phyloP scores from a whole-genome alignment of 495 filamentous ascomycete genomes.

The Geopyxis carbonaria region DNA sequence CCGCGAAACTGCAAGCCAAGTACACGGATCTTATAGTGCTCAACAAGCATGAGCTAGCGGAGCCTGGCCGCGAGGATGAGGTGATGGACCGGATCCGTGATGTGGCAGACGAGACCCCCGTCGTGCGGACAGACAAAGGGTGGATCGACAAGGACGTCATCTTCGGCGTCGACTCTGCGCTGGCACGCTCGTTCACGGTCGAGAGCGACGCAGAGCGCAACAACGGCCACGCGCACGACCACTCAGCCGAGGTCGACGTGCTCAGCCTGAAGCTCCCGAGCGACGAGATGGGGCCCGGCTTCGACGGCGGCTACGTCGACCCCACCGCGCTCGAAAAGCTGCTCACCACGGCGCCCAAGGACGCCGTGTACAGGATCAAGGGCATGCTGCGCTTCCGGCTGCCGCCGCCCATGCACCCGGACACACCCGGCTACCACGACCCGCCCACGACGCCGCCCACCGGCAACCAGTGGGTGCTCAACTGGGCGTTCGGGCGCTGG shows the following conservation, averaged over 20 bases:
- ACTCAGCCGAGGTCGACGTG: conserved; percentile 83
- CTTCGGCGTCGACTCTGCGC: conserved; percentile 68
- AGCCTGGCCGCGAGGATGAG: conserved; percentile 59
- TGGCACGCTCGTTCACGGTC: conserved; percentile 11
- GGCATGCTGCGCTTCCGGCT: conserved; percentile 49
- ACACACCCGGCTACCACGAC: not conserved
- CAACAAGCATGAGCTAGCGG: conserved; percentile 80
- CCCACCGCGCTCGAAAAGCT: conserved; percentile 45
- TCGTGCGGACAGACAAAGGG: conserved; percentile 61
- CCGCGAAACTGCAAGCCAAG: conserved; percentile 65
- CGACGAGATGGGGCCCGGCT: conserved; percentile 20
- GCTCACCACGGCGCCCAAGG: conserved; percentile 55
- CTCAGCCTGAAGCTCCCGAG: conserved; percentile 51
- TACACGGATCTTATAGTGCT: conserved; percentile 90
- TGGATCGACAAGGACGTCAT: conserved; percentile 57
- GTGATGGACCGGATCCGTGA: conserved; percentile 72
- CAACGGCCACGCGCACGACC: conserved; percentile 33
- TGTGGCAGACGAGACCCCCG: conserved; percentile 61
- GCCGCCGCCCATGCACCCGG: conserved; percentile 31
- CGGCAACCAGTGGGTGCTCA: conserved; percentile 54
- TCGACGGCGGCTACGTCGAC: conserved; percentile 36
- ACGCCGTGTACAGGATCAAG: conserved; percentile 93
- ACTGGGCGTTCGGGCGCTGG: conserved; percentile 97
- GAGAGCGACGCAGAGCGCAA: conserved; percentile 9
- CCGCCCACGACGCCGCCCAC: conserved; percentile 8